A percentile compares a stretch with the other conserved stretches of the same genome.
phyloP scores from a whole-genome alignment of 1,284 basidiomycete genomes.

The Schizopora paradoxa region DNA sequence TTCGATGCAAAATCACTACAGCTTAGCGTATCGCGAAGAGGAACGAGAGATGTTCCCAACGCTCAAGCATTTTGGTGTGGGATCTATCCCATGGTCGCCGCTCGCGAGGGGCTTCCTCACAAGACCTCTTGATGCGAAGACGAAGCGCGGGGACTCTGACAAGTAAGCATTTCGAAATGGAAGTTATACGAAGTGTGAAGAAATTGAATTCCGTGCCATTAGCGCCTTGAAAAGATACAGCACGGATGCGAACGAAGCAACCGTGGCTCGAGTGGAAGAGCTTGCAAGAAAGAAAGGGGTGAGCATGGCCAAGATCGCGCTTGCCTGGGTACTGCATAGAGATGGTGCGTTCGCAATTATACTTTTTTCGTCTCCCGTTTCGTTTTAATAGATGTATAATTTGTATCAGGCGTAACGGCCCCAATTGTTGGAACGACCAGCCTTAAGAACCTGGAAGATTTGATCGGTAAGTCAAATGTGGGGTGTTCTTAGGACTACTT shows the following conservation, averaged over 20 bases:
- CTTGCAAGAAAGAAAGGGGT: constrained; percentile 45
- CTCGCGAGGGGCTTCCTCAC: constrained; percentile 43
- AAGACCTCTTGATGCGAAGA: constrained; percentile 34
- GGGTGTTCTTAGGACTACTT: too few relatives aligned
- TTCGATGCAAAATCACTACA: constrained; percentile 67
- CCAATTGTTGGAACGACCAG: constrained; percentile 51
- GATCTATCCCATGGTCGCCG: constrained; percentile 46
- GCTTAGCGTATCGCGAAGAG: constrained; percentile 55
- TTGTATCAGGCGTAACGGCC: constrained; percentile 38
- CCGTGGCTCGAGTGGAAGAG: constrained; percentile 46
- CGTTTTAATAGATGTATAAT: neutral
- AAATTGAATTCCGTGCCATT: too few relatives aligned
- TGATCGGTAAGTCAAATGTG: constrained; percentile 43
- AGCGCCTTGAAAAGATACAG: too few relatives aligned
- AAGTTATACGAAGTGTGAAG: too few relatives aligned
- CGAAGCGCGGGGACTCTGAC: constrained; percentile 22
- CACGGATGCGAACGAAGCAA: too few relatives aligned
- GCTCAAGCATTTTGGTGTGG: constrained; percentile 32
- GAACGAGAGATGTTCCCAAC: constrained; percentile 66
- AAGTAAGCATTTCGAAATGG: constrained; percentile 11
- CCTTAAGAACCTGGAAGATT: constrained; percentile 44
- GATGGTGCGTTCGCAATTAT: constrained; percentile 26
- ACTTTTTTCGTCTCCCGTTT: too few relatives aligned
- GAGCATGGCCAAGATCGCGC: constrained; percentile 52
- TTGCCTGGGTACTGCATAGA: constrained; percentile 46